Evolutionary conservation across 768 basidiomycete genomes (phyloP), one percentile per base, ranked within the genome.

Genomic region (Termitomyces sp.): DNA sequence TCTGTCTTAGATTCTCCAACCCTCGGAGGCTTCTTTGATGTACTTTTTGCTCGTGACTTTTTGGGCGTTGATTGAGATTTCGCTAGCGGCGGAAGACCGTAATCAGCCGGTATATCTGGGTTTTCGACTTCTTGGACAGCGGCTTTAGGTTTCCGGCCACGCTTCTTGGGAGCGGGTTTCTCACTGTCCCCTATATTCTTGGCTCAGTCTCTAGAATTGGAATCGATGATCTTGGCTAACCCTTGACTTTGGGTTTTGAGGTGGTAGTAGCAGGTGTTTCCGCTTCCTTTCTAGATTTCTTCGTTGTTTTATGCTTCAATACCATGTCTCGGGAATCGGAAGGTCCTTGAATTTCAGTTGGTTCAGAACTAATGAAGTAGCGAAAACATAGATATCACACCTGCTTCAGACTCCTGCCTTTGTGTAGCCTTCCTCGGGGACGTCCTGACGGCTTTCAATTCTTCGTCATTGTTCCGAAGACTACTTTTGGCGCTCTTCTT

Each of bases 71-170:
- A 2, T 40, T 49, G 54, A 22, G 24, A 44, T 28, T 28, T 49
- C 8, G 30, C 49, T n/a, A n/a, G 40, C 42, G 54, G 38, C 7
- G n/a, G 12, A 35, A 38, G 38, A 38, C 38, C 24, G 35, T 51
- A 22, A 26, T 53, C 24, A 10, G 26, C 12, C 7, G 8, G 3
- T 38, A 24, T 26, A 8, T 40, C 26, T 40, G 22, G 20, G 33
- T 7, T 6, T 36, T n/a, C 33, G 4, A 24, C 4, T 2, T 24
- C 26, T 13, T 53, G 18, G 4, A 28, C 51, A 7, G 18, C 1
- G n/a, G n/a, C 13, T 54, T 62, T 65, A 2, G 64, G 55, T 40
- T 58, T 62, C 42, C 64, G 57, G 5, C 58, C 61, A 51, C 61
- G 50, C 24, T 61, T 63, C 54, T 65, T 69, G 10, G 56, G 10